Base-by-base conservation (phyloP, 441 rosid species). In the Capsella rubella region DNA sequence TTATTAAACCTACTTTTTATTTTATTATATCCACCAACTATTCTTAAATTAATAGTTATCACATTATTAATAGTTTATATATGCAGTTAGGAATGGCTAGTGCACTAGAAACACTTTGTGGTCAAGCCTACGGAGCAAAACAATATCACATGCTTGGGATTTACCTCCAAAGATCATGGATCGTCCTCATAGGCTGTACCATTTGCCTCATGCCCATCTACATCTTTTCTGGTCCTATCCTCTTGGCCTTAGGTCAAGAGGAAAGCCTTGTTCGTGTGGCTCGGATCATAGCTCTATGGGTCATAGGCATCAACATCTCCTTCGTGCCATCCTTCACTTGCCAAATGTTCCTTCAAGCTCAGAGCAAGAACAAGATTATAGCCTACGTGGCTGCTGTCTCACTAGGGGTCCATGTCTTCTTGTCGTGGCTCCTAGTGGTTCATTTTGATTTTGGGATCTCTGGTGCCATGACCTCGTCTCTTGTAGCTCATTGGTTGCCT, bases 31-130 rank as follows among this genome's bases (percentile, higher is more conserved):
- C 2, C 25, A 21, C 25, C 25, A 21, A 21, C 25, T 21, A 21
- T 21, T 21, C 2, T 21, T 21, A 21, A 21, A 21, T 21, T 21
- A 21, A 21, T 21, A 21, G 25, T 21, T 21, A 0, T 21, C 25
- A 21, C 25, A 21, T 1, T 21, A 21, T 21, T 21, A 21, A 21
- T 21, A 21, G 2, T 21, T 21, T 21, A 21, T 0, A 10, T 32
- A 31, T 67, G 75, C 82, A 91, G 97, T 57, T 89, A 52, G 97
- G 95, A 3, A 91, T 89, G 97, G 89, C 95, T 4, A 91, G 89
- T 60, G 95, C 90, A 16, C 68, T 88, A 32, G 89, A 89, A 77
- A 91, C 97, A 4, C 68, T 91, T 1, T 91, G 95, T 46, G 97
- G 97, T 39, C 91, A 91, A 83, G 84, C 95, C 2, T 91, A 53